Conservation (phyloP, 371 early-diverging fungal species). For the Mortierella sp. region DNA sequence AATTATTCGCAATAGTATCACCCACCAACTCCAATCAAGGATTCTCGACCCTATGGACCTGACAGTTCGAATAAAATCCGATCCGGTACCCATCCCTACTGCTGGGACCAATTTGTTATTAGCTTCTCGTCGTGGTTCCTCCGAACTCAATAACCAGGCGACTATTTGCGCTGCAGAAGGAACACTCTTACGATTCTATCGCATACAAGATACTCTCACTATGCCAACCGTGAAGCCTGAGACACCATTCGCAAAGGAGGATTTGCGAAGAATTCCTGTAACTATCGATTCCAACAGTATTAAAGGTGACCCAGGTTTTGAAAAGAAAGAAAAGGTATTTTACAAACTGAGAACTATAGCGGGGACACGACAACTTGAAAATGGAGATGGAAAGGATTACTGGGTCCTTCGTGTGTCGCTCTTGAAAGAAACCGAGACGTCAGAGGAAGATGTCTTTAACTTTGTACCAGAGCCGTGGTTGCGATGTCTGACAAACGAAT, state of each 20-base stretch:
- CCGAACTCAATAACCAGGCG: constrained; percentile 16
- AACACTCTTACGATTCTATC: neutral
- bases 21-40: constrained; percentile 24
- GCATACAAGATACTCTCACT: constrained; percentile 9
- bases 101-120: constrained; percentile 14
- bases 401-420: constrained; percentile 40
- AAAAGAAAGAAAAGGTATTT: constrained; percentile 8
- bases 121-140: neutral
- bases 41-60: constrained; percentile 41
- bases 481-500: neutral
- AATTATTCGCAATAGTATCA: constrained; percentile 26
- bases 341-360: too few relatives aligned
- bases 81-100: constrained; percentile 34
- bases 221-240: constrained; percentile 12
- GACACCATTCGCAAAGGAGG: neutral
- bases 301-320: too few relatives aligned
- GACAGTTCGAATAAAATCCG: constrained; percentile 12
- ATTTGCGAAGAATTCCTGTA: neutral
- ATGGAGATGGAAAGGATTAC: constrained; percentile 35
- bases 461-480: neutral
- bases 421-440: neutral
- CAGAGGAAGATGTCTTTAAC: neutral
- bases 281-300: constrained; percentile 16
- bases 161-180: constrained; percentile 30
- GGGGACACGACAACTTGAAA: constrained; percentile 20